These are phyloP conservation scores for Lomentospora prolificans DNA, from an alignment of 2,329 filamentous ascomycete species.

Conservation along the genomic window DNA sequence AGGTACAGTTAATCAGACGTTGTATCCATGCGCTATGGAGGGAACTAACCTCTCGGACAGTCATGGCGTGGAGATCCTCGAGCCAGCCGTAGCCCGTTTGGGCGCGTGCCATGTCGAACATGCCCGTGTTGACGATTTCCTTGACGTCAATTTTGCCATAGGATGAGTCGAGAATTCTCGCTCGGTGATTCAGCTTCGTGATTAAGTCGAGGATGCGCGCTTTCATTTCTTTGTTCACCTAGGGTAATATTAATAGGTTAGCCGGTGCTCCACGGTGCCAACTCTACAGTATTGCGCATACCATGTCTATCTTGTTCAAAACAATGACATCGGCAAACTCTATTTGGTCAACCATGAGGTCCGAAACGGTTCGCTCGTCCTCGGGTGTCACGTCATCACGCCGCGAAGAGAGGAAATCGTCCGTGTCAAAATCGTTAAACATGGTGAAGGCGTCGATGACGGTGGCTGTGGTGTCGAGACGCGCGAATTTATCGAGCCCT, in stretches of 20 bases:
- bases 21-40: constrained; percentile 17
- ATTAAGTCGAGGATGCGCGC: constrained; percentile 42
- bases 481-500: constrained; percentile 55
- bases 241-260: background rate
- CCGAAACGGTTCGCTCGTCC: constrained; percentile 64
- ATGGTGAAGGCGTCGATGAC: constrained; percentile 66
- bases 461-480: constrained; percentile 61
- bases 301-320: constrained; percentile 60
- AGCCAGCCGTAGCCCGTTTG: constrained; percentile 60
- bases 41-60: constrained; percentile 41
- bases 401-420: constrained; percentile 55
- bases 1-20: background rate
- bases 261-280: too few species aligned
- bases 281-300: constrained; percentile 18
- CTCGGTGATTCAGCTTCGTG: constrained; percentile 54
- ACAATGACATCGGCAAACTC: constrained; percentile 68
- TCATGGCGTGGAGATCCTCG: constrained; percentile 60
- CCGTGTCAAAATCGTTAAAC: constrained; percentile 61
- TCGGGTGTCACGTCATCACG: constrained; percentile 53
- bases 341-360: constrained; percentile 68
- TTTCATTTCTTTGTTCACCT: constrained; percentile 30
- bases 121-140: constrained; percentile 54
- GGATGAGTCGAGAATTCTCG: constrained; percentile 51
- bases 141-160: constrained; percentile 50
- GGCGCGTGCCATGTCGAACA: constrained; percentile 55